These are phyloP conservation scores for Melastoma candidum DNA, from an alignment of 441 rosid genomes.

Conservation along the genomic window DNA sequence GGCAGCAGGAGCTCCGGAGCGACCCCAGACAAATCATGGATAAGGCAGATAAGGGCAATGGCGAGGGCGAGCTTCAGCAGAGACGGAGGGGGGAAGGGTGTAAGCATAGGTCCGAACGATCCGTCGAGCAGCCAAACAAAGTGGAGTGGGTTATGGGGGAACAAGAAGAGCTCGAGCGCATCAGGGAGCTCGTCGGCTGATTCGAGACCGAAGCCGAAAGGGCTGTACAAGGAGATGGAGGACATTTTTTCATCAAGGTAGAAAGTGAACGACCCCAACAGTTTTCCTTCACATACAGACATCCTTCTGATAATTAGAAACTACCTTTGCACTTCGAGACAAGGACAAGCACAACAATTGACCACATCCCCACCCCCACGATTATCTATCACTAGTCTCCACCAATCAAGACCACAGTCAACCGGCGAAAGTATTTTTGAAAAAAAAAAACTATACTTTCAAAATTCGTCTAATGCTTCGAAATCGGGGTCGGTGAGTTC, in stretches of 20 bases:
- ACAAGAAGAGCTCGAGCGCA: conserved; percentile 55
- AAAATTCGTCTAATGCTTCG: too few species aligned
- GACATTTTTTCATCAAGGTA: conserved; percentile 76
- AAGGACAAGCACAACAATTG: too few species aligned
- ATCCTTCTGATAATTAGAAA: too few species aligned
- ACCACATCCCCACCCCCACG: too few species aligned
- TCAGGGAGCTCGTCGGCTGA: conserved; percentile 45
- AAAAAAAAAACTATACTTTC: too few species aligned
- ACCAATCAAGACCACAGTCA: too few species aligned
- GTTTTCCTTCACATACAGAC: too few species aligned
- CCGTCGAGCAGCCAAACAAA: conserved; percentile 63
- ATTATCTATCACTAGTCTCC: too few species aligned
- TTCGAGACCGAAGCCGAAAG: conserved; percentile 40
- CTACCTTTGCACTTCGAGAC: too few species aligned
- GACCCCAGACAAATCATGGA: conserved; percentile 53
- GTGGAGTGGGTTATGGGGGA: conserved; percentile 64
- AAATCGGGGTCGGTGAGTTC: too few species aligned
- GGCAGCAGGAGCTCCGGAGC: conserved; percentile 49
- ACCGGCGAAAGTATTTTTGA: too few species aligned
- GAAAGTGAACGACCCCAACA: conserved; percentile 5
- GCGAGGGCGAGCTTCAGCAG: conserved; percentile 70
- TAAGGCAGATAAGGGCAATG: conserved; percentile 65
- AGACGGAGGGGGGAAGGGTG: conserved; percentile 28
- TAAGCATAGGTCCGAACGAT: conserved; percentile 26
- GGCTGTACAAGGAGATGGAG: conserved; percentile 72